A percentile compares a stretch with the other conserved stretches of the same genome.
Conservation (phyloP, 2,329 filamentous ascomycete genomes). For the Aschersonia sp. region DNA sequence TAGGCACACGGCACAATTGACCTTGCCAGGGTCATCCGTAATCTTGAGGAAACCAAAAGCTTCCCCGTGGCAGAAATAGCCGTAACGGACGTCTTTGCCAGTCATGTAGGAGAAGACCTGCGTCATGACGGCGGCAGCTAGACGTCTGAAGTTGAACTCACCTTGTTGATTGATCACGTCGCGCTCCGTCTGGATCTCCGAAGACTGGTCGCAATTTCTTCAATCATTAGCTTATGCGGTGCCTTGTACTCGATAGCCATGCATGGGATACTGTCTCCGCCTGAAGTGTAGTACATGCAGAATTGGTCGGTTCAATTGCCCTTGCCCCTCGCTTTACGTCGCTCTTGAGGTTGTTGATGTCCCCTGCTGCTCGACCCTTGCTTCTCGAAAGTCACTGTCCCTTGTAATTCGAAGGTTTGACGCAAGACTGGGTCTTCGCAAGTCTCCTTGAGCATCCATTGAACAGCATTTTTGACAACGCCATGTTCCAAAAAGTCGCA, state of each 20-base stretch:
- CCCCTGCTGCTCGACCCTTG: too few relatives aligned
- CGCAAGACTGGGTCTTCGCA: slow-evolving; percentile 14
- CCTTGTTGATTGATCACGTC: slow-evolving; percentile 18
- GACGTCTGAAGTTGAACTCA: slow-evolving; percentile 14
- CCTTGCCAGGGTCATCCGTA: slow-evolving; percentile 14
- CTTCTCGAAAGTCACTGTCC: slow-evolving; percentile 21
- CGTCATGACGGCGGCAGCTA: slow-evolving; percentile 20
- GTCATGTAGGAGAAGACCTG: slow-evolving; percentile 26
- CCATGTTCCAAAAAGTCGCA: slow-evolving; percentile 19
- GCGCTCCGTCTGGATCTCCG: slow-evolving; percentile 17
- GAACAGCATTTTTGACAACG: slow-evolving; percentile 20
- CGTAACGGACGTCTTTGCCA: slow-evolving; percentile 17
- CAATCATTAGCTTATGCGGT: slow-evolving; percentile 19
- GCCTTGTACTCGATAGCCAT: slow-evolving; percentile 23
- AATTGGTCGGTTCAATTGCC: slow-evolving; percentile 19
- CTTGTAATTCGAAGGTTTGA: slow-evolving; percentile 14
- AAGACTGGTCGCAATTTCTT: slow-evolving; percentile 19
- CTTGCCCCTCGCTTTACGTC: slow-evolving; percentile 11
- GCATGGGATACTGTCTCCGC: neutral
- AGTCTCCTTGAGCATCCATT: slow-evolving; percentile 15
- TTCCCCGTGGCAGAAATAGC: slow-evolving; percentile 20
- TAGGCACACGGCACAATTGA: slow-evolving; percentile 18
- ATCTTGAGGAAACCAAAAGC: slow-evolving; percentile 20
- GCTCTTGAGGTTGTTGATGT: too few relatives aligned
- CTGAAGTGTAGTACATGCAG: slow-evolving; percentile 7